Conservation (phyloP, 1,139 yeast species). For the Geotrichum histeridarum region DNA sequence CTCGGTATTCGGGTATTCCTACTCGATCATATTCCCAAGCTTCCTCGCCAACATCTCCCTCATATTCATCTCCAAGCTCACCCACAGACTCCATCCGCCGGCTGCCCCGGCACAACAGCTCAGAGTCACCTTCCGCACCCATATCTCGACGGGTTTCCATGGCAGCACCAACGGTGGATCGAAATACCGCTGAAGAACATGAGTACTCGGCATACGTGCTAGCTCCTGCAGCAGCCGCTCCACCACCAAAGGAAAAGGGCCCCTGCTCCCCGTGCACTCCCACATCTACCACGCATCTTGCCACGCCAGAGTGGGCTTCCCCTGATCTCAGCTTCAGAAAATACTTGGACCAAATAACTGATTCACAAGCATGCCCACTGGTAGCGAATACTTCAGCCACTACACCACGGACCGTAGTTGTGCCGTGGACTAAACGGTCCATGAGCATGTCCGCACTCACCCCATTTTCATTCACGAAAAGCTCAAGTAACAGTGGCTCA, state of each 20-base stretch:
- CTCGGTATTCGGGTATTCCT: neutral
- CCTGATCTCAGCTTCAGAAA: conserved; percentile 25
- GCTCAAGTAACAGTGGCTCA: neutral
- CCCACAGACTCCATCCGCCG: neutral
- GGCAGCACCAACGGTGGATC: neutral
- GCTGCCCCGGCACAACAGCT: neutral
- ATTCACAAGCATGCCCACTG: neutral
- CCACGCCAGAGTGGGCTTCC: conserved; percentile 31
- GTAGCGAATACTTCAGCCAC: neutral
- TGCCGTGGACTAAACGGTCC: conserved; percentile 1
- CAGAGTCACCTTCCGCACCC: neutral
- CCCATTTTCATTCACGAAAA: conserved; percentile 1
- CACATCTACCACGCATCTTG: conserved; percentile 19
- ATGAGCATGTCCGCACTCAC: conserved; percentile 3
- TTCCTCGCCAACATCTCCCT: neutral
- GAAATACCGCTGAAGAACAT: neutral
- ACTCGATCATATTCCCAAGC: neutral
- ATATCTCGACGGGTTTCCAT: neutral
- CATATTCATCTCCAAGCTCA: neutral
- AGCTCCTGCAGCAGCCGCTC: neutral
- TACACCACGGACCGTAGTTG: neutral
- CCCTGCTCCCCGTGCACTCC: conserved; percentile 18
- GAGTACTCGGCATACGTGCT: neutral
- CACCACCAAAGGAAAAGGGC: neutral
- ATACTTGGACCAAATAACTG: conserved; percentile 22